Conservation (phyloP, 139 green algal genomes). For the Chlamydomonas sphaeroides region DNA sequence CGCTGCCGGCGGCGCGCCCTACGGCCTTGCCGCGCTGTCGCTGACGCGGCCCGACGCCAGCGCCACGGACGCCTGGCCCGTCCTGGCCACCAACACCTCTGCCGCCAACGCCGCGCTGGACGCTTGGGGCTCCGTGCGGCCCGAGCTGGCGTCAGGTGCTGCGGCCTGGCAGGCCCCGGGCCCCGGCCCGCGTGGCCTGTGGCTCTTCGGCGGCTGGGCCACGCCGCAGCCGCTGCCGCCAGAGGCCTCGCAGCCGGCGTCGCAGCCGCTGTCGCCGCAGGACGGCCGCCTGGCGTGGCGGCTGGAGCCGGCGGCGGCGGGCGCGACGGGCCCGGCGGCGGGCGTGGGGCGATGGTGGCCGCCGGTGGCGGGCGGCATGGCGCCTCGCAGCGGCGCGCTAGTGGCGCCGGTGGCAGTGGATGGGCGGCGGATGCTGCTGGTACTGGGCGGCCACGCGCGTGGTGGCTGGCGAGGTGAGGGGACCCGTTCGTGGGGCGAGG, state of each 20-base stretch:
- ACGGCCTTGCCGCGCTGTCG: neutral
- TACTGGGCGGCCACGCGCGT: neutral
- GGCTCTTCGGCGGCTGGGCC: constrained; percentile 28
- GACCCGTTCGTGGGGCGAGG: too few species aligned
- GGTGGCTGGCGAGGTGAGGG: constrained; percentile 19
- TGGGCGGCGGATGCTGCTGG: constrained; percentile 7
- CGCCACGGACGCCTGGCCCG: too few species aligned
- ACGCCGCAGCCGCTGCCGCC: constrained; percentile 28
- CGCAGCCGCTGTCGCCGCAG: neutral
- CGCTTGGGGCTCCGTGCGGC: neutral
- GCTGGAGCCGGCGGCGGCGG: neutral
- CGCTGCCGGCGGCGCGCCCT: neutral
- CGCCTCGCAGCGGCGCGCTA: neutral
- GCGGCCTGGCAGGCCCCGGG: constrained; percentile 2
- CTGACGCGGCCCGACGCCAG: neutral
- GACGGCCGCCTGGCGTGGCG: constrained; percentile 20
- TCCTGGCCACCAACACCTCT: neutral
- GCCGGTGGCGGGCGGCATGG: constrained; percentile 17
- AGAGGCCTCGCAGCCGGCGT: too few species aligned
- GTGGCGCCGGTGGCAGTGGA: neutral
- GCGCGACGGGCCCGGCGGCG: too few species aligned
- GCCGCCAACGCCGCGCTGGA: neutral
- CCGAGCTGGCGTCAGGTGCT: neutral
- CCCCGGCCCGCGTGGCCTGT: neutral
- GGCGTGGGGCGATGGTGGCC: neutral